These are phyloP conservation scores for Circinella umbellata DNA, from an alignment of 371 early-diverging fungal species.

Conservation along the genomic window DNA sequence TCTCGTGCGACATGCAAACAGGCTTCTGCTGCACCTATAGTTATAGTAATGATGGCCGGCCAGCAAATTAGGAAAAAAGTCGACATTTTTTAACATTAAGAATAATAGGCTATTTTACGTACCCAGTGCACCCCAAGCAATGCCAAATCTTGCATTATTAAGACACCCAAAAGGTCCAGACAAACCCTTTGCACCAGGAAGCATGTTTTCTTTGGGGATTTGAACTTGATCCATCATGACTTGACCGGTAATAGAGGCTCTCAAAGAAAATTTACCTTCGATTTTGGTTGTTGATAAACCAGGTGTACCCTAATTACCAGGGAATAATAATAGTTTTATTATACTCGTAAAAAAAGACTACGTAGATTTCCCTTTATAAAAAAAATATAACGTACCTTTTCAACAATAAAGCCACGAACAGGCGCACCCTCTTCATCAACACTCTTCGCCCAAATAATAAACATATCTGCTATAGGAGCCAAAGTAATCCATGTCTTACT, in stretches of 20 bases:
- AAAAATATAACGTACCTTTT: conserved; percentile 59
- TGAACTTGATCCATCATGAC: conserved; percentile 98
- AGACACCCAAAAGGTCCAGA: conserved; percentile 98
- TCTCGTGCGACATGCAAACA: conserved; percentile 89
- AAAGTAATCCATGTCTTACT: conserved; percentile 99
- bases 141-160: conserved; percentile 98
- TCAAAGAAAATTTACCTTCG: conserved; percentile 94
- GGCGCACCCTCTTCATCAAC: conserved; percentile 73
- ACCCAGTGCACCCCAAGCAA: conserved; percentile 95
- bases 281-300: conserved; percentile 91
- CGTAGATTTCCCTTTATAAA: too few relatives aligned
- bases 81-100: too few relatives aligned
- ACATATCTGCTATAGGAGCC: conserved; percentile 98
- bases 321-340: too few relatives aligned
- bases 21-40: conserved; percentile 87
- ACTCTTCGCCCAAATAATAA: conserved; percentile 97
- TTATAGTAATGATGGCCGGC: not conserved
- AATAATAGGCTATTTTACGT: not conserved
- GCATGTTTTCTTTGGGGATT: conserved; percentile 87
- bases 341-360: too few relatives aligned
- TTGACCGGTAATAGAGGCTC: conserved; percentile 97
- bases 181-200: conserved; percentile 89
- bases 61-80: too few relatives aligned
- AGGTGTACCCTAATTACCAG: conserved; percentile 65
- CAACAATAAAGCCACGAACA: conserved; percentile 95